Evolutionary conservation across 148 eudicot genomes (phyloP).

Genomic region (Persicaria tinctoria): DNA sequence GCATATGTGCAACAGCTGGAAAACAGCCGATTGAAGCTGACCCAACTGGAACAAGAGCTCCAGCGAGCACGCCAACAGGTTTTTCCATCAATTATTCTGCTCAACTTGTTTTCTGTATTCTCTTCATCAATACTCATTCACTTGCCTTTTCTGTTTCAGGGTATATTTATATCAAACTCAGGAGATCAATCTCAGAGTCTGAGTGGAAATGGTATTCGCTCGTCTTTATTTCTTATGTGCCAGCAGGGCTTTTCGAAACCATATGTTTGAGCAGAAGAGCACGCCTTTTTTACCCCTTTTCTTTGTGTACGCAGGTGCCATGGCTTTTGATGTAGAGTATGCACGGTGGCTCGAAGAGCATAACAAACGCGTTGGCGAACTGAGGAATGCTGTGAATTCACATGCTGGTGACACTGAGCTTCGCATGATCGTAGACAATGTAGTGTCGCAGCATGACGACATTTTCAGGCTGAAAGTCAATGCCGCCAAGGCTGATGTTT

Average conservation of each 20-base stretch:
- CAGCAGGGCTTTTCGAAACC: conserved; percentile 1
- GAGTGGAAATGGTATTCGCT: conserved; percentile 57
- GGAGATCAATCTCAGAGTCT: conserved; percentile 66
- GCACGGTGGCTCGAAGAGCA: conserved; percentile 91
- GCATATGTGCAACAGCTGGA: conserved; percentile 72
- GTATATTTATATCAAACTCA: conserved; percentile 53
- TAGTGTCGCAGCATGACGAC: conserved; percentile 56
- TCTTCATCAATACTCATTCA: background rate
- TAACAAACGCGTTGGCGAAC: conserved; percentile 57
- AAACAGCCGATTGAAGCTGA: conserved; percentile 35
- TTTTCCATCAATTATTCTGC: background rate
- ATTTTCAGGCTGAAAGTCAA: conserved; percentile 67
- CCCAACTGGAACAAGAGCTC: conserved; percentile 40
- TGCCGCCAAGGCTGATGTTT: conserved; percentile 89
- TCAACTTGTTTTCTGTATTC: background rate
- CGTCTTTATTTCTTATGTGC: background rate
- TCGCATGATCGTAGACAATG: conserved; percentile 60
- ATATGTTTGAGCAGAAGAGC: background rate
- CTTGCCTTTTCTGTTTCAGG: conserved; percentile 30
- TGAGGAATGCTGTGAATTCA: conserved; percentile 75
- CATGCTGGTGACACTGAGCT: conserved; percentile 88
- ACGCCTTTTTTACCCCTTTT: background rate
- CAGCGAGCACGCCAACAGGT: conserved; percentile 46
- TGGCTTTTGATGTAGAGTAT: conserved; percentile 92
- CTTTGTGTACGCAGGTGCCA: conserved; percentile 42